Evolutionary conservation across 805 yeast genomes (phyloP).

Genomic region (Myxozyma vanderwaltii): DNA sequence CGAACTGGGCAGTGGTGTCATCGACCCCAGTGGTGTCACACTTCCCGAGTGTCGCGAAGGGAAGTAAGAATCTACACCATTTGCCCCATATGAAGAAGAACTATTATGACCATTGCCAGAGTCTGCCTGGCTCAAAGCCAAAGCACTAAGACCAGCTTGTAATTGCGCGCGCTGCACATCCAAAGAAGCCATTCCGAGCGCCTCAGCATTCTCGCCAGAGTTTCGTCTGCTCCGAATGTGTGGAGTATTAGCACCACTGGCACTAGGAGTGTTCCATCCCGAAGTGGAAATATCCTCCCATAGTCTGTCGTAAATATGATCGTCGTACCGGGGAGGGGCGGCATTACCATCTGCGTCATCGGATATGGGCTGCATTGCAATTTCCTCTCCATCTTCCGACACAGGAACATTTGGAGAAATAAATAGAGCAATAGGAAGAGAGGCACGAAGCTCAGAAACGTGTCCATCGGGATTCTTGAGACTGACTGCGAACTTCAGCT

Average conservation of each 20-base stretch:
- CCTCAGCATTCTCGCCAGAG: conserved; percentile 38
- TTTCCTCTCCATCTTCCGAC: conserved; percentile 46
- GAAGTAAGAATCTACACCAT: conserved; percentile 25
- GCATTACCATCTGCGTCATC: conserved; percentile 31
- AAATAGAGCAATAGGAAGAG: conserved; percentile 76
- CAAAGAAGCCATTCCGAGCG: conserved; percentile 38
- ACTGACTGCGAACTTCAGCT: conserved; percentile 76
- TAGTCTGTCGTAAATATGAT: conserved; percentile 76
- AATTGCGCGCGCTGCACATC: conserved; percentile 45
- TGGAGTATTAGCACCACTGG: conserved; percentile 47
- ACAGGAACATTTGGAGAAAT: conserved; percentile 82
- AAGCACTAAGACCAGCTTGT: conserved; percentile 45
- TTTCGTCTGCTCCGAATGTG: conserved; percentile 42
- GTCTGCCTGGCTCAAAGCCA: conserved; percentile 38
- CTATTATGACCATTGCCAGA: conserved; percentile 1
- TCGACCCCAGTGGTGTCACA: conserved; percentile 26
- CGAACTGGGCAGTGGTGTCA: conserved; percentile 28
- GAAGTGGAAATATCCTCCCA: conserved; percentile 63
- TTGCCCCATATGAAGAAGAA: not conserved
- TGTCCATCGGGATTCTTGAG: conserved; percentile 89
- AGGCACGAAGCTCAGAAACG: conserved; percentile 85
- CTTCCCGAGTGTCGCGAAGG: conserved; percentile 30
- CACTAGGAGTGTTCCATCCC: conserved; percentile 43
- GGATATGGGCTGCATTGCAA: conserved; percentile 13
- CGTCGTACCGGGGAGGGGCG: conserved; percentile 86